A percentile compares a stretch with the other conserved stretches of the same genome.
Conservation (phyloP, 2,329 filamentous ascomycete genomes). For the Cytospora schulzeri region DNA sequence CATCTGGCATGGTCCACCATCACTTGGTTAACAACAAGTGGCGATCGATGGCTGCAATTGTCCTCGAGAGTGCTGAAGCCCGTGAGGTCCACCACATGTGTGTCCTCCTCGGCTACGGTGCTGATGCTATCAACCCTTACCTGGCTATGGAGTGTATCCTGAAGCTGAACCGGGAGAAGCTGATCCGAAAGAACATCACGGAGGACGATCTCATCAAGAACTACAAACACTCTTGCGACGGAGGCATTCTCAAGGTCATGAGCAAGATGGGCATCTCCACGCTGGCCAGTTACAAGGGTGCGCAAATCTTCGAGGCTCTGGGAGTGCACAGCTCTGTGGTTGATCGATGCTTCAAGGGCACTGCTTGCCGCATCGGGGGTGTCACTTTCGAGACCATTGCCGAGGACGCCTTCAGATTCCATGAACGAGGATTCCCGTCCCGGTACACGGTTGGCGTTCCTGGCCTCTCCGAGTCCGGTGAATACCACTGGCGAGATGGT, state of each 20-base stretch:
- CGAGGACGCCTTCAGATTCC: slow-evolving; percentile 90
- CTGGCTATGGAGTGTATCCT: slow-evolving; percentile 94
- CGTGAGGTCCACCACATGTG: slow-evolving; percentile 99
- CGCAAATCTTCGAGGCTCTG: slow-evolving; percentile 95
- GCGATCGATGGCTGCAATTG: slow-evolving; percentile 82
- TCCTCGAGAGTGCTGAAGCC: slow-evolving; percentile 92
- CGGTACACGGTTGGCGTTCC: slow-evolving; percentile 74
- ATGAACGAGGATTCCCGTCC: slow-evolving; percentile 89
- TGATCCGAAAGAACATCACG: slow-evolving; percentile 86
- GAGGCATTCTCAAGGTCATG: slow-evolving; percentile 98
- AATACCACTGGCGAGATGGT: slow-evolving; percentile 98
- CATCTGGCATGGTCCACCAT: slow-evolving; percentile 92
- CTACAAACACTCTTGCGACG: slow-evolving; percentile 95
- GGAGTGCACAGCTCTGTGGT: slow-evolving; percentile 91
- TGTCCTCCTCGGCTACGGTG: slow-evolving; percentile 94
- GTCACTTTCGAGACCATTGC: slow-evolving; percentile 92
- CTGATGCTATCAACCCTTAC: slow-evolving; percentile 92
- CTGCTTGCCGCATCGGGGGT: slow-evolving; percentile 90
- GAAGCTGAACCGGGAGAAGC: slow-evolving; percentile 90
- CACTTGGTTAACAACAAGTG: slow-evolving; percentile 95
- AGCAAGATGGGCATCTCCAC: slow-evolving; percentile 99
- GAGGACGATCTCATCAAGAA: slow-evolving; percentile 86
- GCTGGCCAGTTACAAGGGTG: slow-evolving; percentile 93
- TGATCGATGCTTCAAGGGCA: slow-evolving; percentile 92
- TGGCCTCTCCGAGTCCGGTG: slow-evolving; percentile 86